Percentiles rank a stretch among this genome's conserved stretches.
Evolutionary conservation across 2,329 filamentous ascomycete species (phyloP).

Genomic region (Epichloe scottii): DNA sequence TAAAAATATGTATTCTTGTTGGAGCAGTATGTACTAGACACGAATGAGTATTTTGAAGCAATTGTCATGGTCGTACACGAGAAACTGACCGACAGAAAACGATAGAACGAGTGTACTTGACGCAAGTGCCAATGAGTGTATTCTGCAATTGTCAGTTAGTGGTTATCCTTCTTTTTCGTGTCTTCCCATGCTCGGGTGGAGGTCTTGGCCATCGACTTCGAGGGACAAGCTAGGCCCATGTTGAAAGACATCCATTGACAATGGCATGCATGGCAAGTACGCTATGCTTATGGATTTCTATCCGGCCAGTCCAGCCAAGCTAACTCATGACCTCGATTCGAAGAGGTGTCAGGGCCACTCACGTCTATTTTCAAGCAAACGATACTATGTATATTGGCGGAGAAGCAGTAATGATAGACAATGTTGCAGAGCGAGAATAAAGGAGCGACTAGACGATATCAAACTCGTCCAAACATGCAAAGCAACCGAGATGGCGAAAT

Average conservation of each 20-base stretch:
- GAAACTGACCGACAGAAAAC: constrained; percentile 32
- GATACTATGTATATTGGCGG: constrained; percentile 7
- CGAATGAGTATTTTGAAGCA: neutral
- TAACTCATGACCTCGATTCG: neutral
- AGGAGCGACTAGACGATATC: constrained; percentile 35
- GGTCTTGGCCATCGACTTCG: neutral
- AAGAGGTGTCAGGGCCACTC: constrained; percentile 5
- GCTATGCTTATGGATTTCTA: neutral
- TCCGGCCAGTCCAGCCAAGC: neutral
- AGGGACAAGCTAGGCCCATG: neutral
- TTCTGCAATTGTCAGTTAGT: constrained; percentile 12
- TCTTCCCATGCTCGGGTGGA: neutral
- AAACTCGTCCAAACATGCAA: constrained; percentile 13
- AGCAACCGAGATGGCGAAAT: constrained; percentile 15
- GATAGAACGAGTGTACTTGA: constrained; percentile 48
- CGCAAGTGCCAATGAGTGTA: constrained; percentile 40
- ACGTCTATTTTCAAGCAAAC: constrained; percentile 9
- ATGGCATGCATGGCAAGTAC: neutral
- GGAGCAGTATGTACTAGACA: neutral
- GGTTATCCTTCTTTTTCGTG: neutral
- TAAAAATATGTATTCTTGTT: neutral
- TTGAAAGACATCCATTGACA: neutral
- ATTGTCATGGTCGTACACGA: neutral
- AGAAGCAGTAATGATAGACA: constrained; percentile 1
- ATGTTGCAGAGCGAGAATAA: constrained; percentile 14